Base-by-base conservation (phyloP, 345 rosid species). In the Theobroma cacao region DNA sequence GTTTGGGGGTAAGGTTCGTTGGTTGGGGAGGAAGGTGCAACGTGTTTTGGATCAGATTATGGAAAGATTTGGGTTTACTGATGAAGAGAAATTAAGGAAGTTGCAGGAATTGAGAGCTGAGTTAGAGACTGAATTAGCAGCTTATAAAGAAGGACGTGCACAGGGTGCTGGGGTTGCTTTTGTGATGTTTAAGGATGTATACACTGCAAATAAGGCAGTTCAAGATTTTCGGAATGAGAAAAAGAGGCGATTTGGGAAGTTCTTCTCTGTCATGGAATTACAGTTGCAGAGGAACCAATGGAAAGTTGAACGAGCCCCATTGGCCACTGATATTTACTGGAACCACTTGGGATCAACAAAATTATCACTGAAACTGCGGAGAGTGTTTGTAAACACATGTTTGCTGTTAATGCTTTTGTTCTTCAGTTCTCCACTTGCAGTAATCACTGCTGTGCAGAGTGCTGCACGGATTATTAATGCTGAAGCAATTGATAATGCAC, bases 321-420 rank as follows among this genome's bases (percentile, higher is more conserved):
- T 94, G 82, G 98, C 99, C 20, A 85, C 98, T 22, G 99, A 96
- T 80, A 96, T 96, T 55, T 94, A 96, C 80, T 94, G 99, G 99
- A 96, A 92, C 73, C 90, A 96, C 90, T 81, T 96, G 88, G 99
- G 99, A 53, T 79, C 90, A 31, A 88, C 99, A 38, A 94, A 94
- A 80, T 70, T 90, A 45, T 95, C 97, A 2, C 78, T 91, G 76
- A 90, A 82, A 56, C 67, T 90, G 36, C 82, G 95, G 75, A 89
- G 98, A 77, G 90, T 92, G 79, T 80, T 90, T 84, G 98, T 94
- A 33, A 96, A 94, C 81, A 84, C 95, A 0, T 94, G 97, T 86
- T 88, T 96, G 70, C 75, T 96, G 67, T 85, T 96, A 82, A 83
- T 92, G 84, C 94, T 96, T 79, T 80, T 94, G 65, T 96, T 96